Percentiles rank a stretch among this genome's conserved stretches.
phyloP scores from a whole-genome alignment of 1,284 basidiomycete genomes.

The Hymenochaete sp. region DNA sequence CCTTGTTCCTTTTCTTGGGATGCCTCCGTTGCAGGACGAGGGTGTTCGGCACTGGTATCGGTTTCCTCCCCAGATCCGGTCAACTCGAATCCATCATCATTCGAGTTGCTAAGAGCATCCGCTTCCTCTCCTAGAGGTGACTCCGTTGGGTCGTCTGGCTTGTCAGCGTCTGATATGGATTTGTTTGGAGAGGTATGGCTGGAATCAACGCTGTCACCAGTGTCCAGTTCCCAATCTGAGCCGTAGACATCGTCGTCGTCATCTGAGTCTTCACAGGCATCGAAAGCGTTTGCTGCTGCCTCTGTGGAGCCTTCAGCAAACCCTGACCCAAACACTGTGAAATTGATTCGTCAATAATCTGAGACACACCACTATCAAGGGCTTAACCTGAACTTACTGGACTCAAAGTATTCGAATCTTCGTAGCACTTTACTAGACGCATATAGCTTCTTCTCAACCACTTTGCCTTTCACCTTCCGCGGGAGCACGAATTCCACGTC shows the following conservation, averaged over 20 bases:
- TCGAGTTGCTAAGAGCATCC: no score
- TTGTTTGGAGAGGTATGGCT: no score
- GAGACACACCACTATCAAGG: not conserved
- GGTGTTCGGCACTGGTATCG: no score
- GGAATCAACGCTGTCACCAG: slow-evolving; percentile 18
- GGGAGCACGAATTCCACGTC: slow-evolving; percentile 76
- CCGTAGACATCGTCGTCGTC: slow-evolving; percentile 39
- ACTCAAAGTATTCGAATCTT: slow-evolving; percentile 68
- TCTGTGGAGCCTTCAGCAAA: slow-evolving; percentile 41
- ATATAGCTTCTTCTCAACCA: slow-evolving; percentile 40
- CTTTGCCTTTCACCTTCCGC: slow-evolving; percentile 28
- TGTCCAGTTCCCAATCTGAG: slow-evolving; percentile 4
- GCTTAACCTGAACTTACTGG: slow-evolving; percentile 35
- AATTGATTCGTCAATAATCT: slow-evolving; percentile 1
- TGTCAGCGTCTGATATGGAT: no score
- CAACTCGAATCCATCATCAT: no score
- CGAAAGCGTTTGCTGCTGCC: slow-evolving; percentile 3
- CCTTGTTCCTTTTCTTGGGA: no score
- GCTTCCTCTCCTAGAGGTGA: slow-evolving; percentile 22
- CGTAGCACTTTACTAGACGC: slow-evolving; percentile 62
- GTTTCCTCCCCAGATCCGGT: no score
- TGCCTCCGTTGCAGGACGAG: no score
- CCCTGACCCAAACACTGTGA: slow-evolving; percentile 61
- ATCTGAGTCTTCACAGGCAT: slow-evolving; percentile 51
- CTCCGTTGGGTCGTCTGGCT: no score